Evolutionary conservation across 441 rosid genomes (phyloP).

Genomic region (Pelargonium fulgidum): DNA sequence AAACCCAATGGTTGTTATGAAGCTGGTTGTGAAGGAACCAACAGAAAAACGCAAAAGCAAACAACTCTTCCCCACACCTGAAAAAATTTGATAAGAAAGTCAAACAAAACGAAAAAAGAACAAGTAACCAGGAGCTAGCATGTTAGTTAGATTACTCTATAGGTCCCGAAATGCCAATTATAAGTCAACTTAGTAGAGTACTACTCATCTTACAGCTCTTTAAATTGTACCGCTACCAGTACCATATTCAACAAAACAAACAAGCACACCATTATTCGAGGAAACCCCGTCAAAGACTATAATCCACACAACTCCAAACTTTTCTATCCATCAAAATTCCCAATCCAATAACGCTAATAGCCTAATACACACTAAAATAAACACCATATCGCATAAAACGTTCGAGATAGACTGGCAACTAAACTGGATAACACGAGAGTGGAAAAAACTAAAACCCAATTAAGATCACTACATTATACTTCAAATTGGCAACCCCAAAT

Average conservation of each 20-base stretch:
- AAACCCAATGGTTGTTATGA: conserved; percentile 93
- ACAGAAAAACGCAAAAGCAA: conserved; percentile 97
- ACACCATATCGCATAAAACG: background rate
- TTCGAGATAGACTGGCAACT: background rate
- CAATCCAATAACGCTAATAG: no score
- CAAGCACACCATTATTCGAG: no score
- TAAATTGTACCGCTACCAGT: background rate
- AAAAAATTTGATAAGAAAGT: conserved; percentile 12
- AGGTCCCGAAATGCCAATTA: no score
- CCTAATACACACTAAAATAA: no score
- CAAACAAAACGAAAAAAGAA: conserved; percentile 3
- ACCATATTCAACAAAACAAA: background rate
- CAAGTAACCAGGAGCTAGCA: no score
- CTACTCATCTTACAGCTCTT: background rate
- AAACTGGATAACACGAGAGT: no score
- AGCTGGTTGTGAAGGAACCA: conserved; percentile 96
- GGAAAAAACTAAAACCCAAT: background rate
- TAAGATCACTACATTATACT: background rate
- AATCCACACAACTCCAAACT: background rate
- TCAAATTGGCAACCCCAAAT: background rate
- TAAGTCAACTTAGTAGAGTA: background rate
- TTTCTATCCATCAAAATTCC: background rate
- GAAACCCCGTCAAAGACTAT: no score
- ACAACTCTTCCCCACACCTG: conserved; percentile 99
- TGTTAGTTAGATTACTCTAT: no score